Conservation (phyloP, 108 stramenopile genomes). For the Chaetoceros muelleri region DNA sequence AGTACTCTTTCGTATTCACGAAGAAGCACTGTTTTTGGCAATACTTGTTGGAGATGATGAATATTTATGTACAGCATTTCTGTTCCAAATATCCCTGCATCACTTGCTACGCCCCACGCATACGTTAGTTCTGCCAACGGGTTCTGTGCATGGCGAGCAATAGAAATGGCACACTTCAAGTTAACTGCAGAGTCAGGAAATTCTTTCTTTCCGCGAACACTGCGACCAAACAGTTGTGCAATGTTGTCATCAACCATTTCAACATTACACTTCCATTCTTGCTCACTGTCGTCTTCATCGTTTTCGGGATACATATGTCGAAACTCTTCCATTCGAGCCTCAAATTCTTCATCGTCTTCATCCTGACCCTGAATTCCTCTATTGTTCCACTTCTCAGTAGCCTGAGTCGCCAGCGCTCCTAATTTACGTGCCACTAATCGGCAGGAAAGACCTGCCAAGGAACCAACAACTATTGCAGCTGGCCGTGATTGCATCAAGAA, state of each 20-base stretch:
- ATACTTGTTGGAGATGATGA: slow-evolving; percentile 76
- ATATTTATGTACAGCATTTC: slow-evolving; percentile 87
- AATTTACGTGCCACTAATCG: slow-evolving; percentile 44
- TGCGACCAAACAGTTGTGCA: slow-evolving; percentile 78
- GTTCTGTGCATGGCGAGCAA: slow-evolving; percentile 79
- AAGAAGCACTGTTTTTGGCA: slow-evolving; percentile 65
- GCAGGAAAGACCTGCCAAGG: slow-evolving; percentile 67
- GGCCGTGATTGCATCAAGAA: slow-evolving; percentile 72
- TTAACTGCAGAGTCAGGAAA: slow-evolving; percentile 77
- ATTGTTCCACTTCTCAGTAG: slow-evolving; percentile 68
- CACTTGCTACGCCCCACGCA: slow-evolving; percentile 85
- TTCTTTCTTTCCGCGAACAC: slow-evolving; percentile 80
- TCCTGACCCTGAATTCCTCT: slow-evolving; percentile 74
- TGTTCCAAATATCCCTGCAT: slow-evolving; percentile 72
- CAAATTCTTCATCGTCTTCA: slow-evolving; percentile 82
- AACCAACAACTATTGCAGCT: slow-evolving; percentile 67
- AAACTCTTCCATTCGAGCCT: slow-evolving; percentile 40
- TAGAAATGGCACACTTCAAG: slow-evolving; percentile 67
- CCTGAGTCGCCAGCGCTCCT: slow-evolving; percentile 53
- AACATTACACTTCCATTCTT: slow-evolving; percentile 75
- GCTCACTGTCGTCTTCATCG: slow-evolving; percentile 55
- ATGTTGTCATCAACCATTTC: slow-evolving; percentile 77
- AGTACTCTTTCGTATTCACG: slow-evolving; percentile 79
- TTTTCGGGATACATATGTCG: slow-evolving; percentile 33
- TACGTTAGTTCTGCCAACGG: slow-evolving; percentile 80